Evolutionary conservation across 345 rosid species (phyloP).

Genomic region (Firmiana major): DNA sequence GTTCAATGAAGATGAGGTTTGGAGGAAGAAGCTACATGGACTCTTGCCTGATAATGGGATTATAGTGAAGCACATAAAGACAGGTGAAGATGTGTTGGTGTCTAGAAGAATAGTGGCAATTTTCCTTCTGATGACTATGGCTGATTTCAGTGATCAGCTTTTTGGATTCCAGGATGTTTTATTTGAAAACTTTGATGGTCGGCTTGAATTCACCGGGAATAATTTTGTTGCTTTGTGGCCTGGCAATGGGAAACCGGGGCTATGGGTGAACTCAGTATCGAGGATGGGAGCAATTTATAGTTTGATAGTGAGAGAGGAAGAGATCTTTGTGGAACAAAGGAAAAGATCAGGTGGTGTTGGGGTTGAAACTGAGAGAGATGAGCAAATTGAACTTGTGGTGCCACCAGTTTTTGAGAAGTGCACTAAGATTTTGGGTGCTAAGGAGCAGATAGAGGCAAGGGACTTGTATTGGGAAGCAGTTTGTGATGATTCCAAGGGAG

Average conservation of each 20-base stretch:
- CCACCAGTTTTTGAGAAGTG: constrained; percentile 75
- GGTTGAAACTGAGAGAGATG: constrained; percentile 48
- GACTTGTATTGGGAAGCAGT: constrained; percentile 82
- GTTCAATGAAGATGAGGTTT: constrained; percentile 53
- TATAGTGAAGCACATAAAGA: constrained; percentile 66
- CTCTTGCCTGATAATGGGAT: constrained; percentile 61
- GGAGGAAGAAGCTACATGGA: constrained; percentile 73
- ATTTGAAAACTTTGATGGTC: constrained; percentile 58
- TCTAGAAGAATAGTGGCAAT: constrained; percentile 64
- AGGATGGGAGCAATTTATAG: constrained; percentile 80
- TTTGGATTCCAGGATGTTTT: constrained; percentile 70
- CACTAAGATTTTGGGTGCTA: constrained; percentile 47
- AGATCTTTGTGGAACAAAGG: constrained; percentile 57
- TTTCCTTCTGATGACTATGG: constrained; percentile 80
- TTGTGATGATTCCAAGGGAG: constrained; percentile 42
- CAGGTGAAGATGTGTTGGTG: constrained; percentile 62
- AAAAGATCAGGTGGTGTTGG: constrained; percentile 29
- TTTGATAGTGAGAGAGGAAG: constrained; percentile 71
- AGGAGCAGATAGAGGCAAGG: constrained; percentile 57
- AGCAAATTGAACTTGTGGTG: constrained; percentile 64
- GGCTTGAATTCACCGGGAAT: constrained; percentile 65
- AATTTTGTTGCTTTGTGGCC: constrained; percentile 71
- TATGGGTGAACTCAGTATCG: constrained; percentile 71
- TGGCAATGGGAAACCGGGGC: constrained; percentile 83
- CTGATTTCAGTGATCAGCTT: constrained; percentile 87